phyloP scores from a whole-genome alignment of 495 filamentous ascomycete species.

The Penicillium tannophilum region DNA sequence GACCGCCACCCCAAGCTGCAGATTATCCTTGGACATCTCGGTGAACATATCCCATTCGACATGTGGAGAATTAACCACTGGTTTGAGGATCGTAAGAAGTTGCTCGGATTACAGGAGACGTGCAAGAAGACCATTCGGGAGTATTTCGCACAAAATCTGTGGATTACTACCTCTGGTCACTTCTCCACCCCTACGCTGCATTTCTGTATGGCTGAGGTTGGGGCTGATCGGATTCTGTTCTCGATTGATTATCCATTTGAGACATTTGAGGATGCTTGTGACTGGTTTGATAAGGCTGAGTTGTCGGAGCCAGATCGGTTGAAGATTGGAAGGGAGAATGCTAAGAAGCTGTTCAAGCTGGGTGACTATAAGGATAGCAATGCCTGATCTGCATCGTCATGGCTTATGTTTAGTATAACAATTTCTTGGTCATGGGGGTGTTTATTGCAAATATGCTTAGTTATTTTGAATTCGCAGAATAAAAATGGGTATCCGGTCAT shows the following conservation, averaged over 20 bases:
- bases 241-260: conserved; percentile 57
- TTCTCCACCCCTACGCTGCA: conserved; percentile 59
- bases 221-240: conserved; percentile 48
- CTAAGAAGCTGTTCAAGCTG: conserved; percentile 55
- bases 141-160: conserved; percentile 63
- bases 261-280: conserved; percentile 54
- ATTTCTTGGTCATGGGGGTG: too few species aligned
- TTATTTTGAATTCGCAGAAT: neutral
- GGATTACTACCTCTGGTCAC: conserved; percentile 65
- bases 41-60: conserved; percentile 66
- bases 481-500: neutral
- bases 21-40: conserved; percentile 67
- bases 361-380: conserved; percentile 44
- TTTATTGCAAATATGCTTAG: neutral
- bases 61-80: conserved; percentile 64
- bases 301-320: conserved; percentile 45
- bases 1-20: conserved; percentile 57
- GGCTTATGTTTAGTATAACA: neutral
- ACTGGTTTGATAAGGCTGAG: conserved; percentile 56
- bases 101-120: conserved; percentile 43
- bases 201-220: conserved; percentile 49
- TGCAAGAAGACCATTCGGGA: conserved; percentile 56
- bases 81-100: conserved; percentile 52
- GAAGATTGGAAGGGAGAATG: conserved; percentile 56
- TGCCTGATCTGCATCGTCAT: conserved; percentile 21